Conservation (phyloP, 1,284 basidiomycete genomes). For the Omphalotus olearius region DNA sequence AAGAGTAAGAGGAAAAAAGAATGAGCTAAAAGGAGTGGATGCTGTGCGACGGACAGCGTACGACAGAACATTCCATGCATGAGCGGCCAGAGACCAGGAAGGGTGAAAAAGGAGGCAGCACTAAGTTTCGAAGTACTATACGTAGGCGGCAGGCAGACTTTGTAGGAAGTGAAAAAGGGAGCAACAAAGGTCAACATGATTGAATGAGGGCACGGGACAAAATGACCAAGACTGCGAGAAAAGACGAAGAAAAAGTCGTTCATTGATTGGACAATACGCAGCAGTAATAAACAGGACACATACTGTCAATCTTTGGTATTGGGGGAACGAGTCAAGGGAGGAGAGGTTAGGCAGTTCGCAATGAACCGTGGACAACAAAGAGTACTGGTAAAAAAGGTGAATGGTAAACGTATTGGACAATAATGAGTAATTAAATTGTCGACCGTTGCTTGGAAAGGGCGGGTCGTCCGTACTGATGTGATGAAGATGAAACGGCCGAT, state of each 20-base stretch:
- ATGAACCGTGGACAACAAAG: slow-evolving; percentile 2
- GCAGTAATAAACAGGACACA: no score
- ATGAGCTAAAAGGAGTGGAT: slow-evolving; percentile 9
- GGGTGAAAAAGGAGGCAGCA: not conserved
- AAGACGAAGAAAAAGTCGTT: slow-evolving; percentile 2
- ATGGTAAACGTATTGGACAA: no score
- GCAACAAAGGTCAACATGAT: not conserved
- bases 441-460: no score
- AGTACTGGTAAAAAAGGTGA: not conserved
- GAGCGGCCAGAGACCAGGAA: not conserved
- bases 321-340: slow-evolving; percentile 46
- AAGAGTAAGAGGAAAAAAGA: not conserved
- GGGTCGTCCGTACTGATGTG: no score
- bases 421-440: no score
- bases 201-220: not conserved
- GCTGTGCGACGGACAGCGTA: slow-evolving; percentile 15
- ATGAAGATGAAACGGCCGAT: no score
- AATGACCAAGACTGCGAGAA: slow-evolving; percentile 4
- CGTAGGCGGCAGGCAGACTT: not conserved
- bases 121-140: not conserved
- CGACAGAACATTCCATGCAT: slow-evolving; percentile 1
- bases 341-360: slow-evolving; percentile 31
- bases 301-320: not conserved
- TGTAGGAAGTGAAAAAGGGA: not conserved
- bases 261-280: not conserved